Evolutionary conservation across 306 rosid species (phyloP).

Genomic region (Glycine tomentella): DNA sequence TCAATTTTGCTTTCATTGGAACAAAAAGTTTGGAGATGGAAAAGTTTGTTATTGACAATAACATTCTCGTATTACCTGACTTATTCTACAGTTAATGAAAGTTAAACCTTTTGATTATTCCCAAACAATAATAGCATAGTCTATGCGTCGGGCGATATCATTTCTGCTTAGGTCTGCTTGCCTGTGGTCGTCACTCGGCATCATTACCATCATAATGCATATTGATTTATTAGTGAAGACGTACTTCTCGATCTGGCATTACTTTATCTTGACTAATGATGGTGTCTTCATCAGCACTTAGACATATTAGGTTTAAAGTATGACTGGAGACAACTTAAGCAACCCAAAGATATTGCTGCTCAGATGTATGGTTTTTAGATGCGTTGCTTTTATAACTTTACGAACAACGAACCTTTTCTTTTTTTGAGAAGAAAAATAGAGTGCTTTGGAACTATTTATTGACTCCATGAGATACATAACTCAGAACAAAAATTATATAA

Average conservation of each 20-base stretch:
- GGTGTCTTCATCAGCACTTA: constrained; percentile 41
- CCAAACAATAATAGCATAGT: constrained; percentile 17
- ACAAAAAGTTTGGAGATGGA: neutral
- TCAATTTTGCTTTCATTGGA: neutral
- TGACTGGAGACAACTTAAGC: constrained; percentile 23
- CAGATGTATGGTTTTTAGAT: neutral
- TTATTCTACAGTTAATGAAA: constrained; percentile 12
- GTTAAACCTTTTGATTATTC: neutral
- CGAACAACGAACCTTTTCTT: neutral
- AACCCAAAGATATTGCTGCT: neutral
- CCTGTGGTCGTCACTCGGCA: constrained; percentile 19
- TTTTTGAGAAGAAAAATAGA: neutral
- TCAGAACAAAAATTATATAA: neutral
- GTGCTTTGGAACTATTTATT: neutral
- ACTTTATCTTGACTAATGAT: constrained; percentile 46
- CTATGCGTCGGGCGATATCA: constrained; percentile 1
- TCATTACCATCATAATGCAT: constrained; percentile 42
- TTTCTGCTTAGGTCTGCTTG: constrained; percentile 18
- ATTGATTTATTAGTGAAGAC: constrained; percentile 19
- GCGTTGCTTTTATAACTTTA: constrained; percentile 3
- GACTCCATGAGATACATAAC: neutral
- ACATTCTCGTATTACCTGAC: neutral
- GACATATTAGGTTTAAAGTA: constrained; percentile 44
- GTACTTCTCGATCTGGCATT: constrained; percentile 43
- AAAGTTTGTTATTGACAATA: neutral